Evolutionary conservation across 371 early-diverging fungal species (phyloP).

Genomic region (Amoeboaphelidium protococcarum): DNA sequence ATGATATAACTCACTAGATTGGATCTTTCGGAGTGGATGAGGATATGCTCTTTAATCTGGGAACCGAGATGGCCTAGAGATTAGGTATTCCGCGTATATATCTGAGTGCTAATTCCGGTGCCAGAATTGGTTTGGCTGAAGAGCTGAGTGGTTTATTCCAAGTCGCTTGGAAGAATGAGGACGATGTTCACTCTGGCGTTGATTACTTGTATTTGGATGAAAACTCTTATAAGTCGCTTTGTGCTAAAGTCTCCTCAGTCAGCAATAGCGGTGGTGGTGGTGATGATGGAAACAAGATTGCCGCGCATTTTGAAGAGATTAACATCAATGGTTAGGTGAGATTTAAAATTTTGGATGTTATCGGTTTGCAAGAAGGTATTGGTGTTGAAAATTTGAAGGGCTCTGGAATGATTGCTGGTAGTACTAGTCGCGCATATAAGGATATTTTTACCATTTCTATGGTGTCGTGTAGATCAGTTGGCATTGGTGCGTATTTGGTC

Average conservation of each 20-base stretch:
- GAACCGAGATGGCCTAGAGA: conserved; percentile 55
- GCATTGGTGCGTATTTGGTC: conserved; percentile 97
- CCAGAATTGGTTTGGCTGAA: conserved; percentile 92
- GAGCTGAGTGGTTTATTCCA: conserved; percentile 60
- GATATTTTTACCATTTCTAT: conserved; percentile 90
- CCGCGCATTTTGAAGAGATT: too few relatives aligned
- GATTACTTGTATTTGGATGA: conserved; percentile 70
- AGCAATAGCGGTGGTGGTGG: conserved; percentile 41
- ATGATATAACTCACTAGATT: conserved; percentile 88
- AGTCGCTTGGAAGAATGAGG: conserved; percentile 54
- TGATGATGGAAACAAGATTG: conserved; percentile 53
- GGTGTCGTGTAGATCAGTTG: conserved; percentile 89
- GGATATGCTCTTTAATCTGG: conserved; percentile 71
- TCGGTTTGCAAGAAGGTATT: conserved; percentile 66
- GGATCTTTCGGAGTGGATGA: conserved; percentile 93
- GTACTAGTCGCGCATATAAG: conserved; percentile 78
- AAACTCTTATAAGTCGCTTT: too few relatives aligned
- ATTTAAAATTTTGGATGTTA: conserved; percentile 64
- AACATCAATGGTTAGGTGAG: too few relatives aligned
- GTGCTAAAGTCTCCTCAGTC: too few relatives aligned
- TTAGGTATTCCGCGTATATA: conserved; percentile 69
- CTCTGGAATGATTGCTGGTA: conserved; percentile 94
- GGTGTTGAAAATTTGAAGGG: conserved; percentile 98
- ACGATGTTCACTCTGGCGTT: conserved; percentile 58
- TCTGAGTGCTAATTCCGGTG: conserved; percentile 95